phyloP scores from a whole-genome alignment of 805 yeast genomes.

The Saccharomycopsis sp. region DNA sequence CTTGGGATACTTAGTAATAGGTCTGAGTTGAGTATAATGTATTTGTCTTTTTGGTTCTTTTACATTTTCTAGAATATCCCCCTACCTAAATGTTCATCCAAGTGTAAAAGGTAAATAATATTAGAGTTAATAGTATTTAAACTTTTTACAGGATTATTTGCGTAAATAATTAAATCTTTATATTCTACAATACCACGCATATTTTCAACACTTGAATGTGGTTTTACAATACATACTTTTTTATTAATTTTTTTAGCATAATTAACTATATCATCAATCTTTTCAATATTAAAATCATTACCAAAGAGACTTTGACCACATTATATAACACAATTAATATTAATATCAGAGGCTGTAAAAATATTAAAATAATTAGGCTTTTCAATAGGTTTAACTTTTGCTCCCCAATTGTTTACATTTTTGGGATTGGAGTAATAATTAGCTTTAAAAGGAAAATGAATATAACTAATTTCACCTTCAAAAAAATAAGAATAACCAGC shows the following conservation, averaged over 20 bases:
- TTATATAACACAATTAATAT: background rate
- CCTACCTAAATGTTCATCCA: slow-evolving; percentile 5
- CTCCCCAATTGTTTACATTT: background rate
- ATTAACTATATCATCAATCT: background rate
- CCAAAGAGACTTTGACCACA: background rate
- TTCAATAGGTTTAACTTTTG: background rate
- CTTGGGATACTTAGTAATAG: background rate
- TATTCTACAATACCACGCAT: too few relatives aligned
- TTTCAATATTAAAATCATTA: too few relatives aligned
- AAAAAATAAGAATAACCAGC: too few relatives aligned
- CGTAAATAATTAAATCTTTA: slow-evolving; percentile 2
- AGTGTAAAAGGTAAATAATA: background rate
- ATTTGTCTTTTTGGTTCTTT: background rate
- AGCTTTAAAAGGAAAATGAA: background rate
- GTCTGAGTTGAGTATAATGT: background rate
- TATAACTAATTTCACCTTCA: too few relatives aligned
- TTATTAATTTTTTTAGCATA: background rate
- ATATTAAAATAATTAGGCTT: background rate
- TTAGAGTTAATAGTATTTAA: background rate
- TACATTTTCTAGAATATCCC: background rate
- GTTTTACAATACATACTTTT: background rate
- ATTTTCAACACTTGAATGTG: background rate
- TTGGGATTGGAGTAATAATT: slow-evolving; percentile 6
- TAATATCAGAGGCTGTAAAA: too few relatives aligned
- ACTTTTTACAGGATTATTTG: slow-evolving; percentile 1